Evolutionary conservation across 495 filamentous ascomycete genomes (phyloP).

Genomic region (Cudoniella acicularis): DNA sequence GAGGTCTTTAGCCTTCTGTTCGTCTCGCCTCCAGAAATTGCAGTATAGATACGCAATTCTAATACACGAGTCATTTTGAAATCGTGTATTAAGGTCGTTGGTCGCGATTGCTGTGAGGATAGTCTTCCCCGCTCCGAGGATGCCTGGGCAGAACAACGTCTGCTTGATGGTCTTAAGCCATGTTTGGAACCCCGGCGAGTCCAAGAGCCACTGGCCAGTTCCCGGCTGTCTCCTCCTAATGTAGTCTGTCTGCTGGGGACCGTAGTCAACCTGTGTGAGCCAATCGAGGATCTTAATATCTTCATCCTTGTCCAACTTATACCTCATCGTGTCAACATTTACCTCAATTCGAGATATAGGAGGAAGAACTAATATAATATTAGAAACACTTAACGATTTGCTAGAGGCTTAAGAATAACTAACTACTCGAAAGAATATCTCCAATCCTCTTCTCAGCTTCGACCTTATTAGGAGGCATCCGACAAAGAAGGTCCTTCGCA

Average conservation of each 20-base stretch:
- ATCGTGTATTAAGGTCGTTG: slow-evolving; percentile 29
- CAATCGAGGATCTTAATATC: slow-evolving; percentile 31
- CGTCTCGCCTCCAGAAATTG: slow-evolving; percentile 32
- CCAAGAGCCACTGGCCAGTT: slow-evolving; percentile 40
- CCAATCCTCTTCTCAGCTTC: no score
- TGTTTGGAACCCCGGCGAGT: slow-evolving; percentile 30
- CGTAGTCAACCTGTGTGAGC: slow-evolving; percentile 26
- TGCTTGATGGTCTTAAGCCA: slow-evolving; percentile 29
- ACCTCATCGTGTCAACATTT: no score
- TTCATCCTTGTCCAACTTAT: no score
- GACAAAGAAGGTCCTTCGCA: no score
- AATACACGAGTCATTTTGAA: slow-evolving; percentile 21
- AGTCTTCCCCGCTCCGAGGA: slow-evolving; percentile 32
- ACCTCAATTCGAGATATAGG: no score
- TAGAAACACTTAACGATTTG: no score
- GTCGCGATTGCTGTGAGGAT: slow-evolving; percentile 30
- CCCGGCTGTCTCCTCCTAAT: slow-evolving; percentile 31
- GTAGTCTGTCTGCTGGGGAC: slow-evolving; percentile 33
- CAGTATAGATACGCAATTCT: slow-evolving; percentile 41
- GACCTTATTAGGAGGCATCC: no score
- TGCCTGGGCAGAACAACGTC: no score
- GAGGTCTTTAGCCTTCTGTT: slow-evolving; percentile 31
- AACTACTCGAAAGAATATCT: no score
- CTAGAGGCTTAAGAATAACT: no score
- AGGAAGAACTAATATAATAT: no score